These are phyloP conservation scores for Penicillium sp. DNA, from an alignment of 2,329 filamentous ascomycete species.

Conservation along the genomic window DNA sequence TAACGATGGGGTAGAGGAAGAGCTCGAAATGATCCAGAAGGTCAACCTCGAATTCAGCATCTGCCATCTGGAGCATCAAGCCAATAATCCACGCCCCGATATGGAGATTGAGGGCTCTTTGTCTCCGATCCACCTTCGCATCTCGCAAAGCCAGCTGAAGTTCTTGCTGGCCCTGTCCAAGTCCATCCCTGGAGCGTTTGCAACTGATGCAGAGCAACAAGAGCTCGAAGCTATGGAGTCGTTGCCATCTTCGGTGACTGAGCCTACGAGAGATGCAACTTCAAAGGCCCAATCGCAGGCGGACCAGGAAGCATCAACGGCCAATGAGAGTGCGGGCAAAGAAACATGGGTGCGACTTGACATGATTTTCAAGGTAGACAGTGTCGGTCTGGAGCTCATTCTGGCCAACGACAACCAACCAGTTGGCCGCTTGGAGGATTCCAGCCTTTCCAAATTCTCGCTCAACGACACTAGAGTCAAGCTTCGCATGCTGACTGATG, in stretches of 20 bases:
- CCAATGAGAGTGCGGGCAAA: slow-evolving; percentile 58
- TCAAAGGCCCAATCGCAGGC: slow-evolving; percentile 54
- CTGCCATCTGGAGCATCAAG: slow-evolving; percentile 83
- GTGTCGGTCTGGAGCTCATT: slow-evolving; percentile 84
- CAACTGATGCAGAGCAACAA: slow-evolving; percentile 68
- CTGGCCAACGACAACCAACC: slow-evolving; percentile 74
- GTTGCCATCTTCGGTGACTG: slow-evolving; percentile 59
- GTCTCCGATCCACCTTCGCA: slow-evolving; percentile 86
- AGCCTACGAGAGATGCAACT: slow-evolving; percentile 50
- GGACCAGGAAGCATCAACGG: slow-evolving; percentile 55
- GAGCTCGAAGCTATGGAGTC: slow-evolving; percentile 75
- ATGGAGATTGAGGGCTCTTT: slow-evolving; percentile 88
- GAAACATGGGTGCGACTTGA: slow-evolving; percentile 92
- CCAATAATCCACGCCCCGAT: slow-evolving; percentile 77
- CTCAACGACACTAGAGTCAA: slow-evolving; percentile 91
- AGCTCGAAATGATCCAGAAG: slow-evolving; percentile 94
- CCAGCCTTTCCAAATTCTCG: slow-evolving; percentile 90
- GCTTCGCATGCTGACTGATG: slow-evolving; percentile 88
- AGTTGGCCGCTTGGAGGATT: slow-evolving; percentile 73
- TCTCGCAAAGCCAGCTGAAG: slow-evolving; percentile 89
- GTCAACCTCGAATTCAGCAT: slow-evolving; percentile 93
- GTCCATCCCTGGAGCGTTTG: slow-evolving; percentile 85
- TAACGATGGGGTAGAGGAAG: slow-evolving; percentile 68
- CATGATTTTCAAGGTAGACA: slow-evolving; percentile 83
- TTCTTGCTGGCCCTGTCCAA: slow-evolving; percentile 85